Conservation (phyloP, 176 grass and related monocot genomes). For the Sorghum bicolor region Sorghum_bicolor_NCBIv3 NC_012875.2:43374501-43375000, state of each 20-base stretch:
- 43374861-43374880: constrained; percentile 39
- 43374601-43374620: not conserved
- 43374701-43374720: constrained; percentile 50
- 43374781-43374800: constrained; percentile 82
- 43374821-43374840: constrained; percentile 87
- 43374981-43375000: constrained; percentile 74
- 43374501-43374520: constrained; percentile 74
- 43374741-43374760: constrained; percentile 51
- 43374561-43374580: not conserved
- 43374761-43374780: constrained; percentile 68
- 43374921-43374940: constrained; percentile 79
- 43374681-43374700: constrained; percentile 83
- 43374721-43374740: constrained; percentile 48
- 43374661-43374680: constrained; percentile 63
- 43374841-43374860: constrained; percentile 66
- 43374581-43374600: not conserved
- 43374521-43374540: constrained; percentile 19
- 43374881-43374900: constrained; percentile 57
- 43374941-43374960: constrained; percentile 48
- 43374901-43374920: constrained; percentile 73
- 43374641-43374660: constrained; percentile 27
- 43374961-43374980: constrained; percentile 65
- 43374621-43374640: not conserved
- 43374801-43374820: constrained; percentile 60
- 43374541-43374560: constrained; percentile 45